Evolutionary conservation across 2,329 filamentous ascomycete species (phyloP).

Genomic region (Colletotrichum shisoi): DNA sequence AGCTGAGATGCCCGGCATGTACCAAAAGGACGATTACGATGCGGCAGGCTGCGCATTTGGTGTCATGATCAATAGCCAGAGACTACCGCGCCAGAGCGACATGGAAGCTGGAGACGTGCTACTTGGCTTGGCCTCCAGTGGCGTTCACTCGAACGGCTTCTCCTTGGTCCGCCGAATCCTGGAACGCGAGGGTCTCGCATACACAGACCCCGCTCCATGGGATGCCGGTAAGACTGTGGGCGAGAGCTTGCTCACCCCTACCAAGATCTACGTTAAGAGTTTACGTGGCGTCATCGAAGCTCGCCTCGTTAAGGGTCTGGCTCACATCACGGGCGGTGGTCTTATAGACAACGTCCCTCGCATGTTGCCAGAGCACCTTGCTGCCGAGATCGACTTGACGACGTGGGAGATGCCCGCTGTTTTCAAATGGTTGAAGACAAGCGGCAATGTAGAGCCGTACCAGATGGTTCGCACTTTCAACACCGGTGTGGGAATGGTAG

Average conservation of each 20-base stretch:
- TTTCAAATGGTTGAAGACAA: constrained; percentile 83
- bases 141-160: constrained; percentile 96
- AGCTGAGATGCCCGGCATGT: constrained; percentile 97
- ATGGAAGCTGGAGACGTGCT: constrained; percentile 88
- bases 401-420: constrained; percentile 80
- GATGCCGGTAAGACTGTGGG: constrained; percentile 69
- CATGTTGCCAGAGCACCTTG: constrained; percentile 81
- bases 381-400: constrained; percentile 80
- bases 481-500: constrained; percentile 91
- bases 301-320: constrained; percentile 83
- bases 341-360: constrained; percentile 93
- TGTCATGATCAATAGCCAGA: constrained; percentile 72
- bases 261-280: constrained; percentile 89
- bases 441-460: constrained; percentile 71
- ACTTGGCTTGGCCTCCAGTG: constrained; percentile 83
- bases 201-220: constrained; percentile 81
- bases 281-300: constrained; percentile 71
- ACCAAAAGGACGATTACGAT: constrained; percentile 87
- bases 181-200: constrained; percentile 73
- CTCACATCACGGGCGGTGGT: constrained; percentile 96
- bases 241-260: constrained; percentile 82
- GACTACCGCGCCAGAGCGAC: constrained; percentile 76
- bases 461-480: constrained; percentile 97
- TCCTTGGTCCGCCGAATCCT: constrained; percentile 94
- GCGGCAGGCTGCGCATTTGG: constrained; percentile 90